Evolutionary conservation across 495 filamentous ascomycete species (phyloP).

Genomic region (Monascus purpureus): DNA sequence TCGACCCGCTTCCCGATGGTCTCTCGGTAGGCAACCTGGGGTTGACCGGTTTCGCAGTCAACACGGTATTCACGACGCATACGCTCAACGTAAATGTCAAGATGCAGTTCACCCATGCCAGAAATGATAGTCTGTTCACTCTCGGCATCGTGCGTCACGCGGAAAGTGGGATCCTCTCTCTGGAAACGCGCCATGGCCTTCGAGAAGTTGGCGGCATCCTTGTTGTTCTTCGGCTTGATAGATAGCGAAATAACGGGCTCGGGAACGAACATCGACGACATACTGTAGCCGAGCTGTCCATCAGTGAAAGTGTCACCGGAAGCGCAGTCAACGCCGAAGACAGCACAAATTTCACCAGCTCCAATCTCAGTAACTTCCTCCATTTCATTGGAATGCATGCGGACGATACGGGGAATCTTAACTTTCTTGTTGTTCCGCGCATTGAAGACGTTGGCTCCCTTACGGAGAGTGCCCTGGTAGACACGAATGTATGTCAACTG

Average conservation of each 20-base stretch:
- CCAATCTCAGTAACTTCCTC: constrained; percentile 87
- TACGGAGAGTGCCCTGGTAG: constrained; percentile 85
- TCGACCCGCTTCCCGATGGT: constrained; percentile 63
- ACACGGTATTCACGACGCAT: constrained; percentile 96
- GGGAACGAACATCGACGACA: constrained; percentile 98
- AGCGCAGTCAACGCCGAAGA: constrained; percentile 96
- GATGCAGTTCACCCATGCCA: constrained; percentile 95
- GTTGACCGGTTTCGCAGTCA: constrained; percentile 87
- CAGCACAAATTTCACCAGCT: constrained; percentile 94
- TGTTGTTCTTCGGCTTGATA: constrained; percentile 90
- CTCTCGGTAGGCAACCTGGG: constrained; percentile 95
- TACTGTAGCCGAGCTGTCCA: constrained; percentile 79
- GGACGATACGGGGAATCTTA: constrained; percentile 91
- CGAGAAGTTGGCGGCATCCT: constrained; percentile 86
- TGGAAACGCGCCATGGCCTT: constrained; percentile 99
- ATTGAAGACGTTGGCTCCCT: constrained; percentile 84
- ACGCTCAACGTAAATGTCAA: constrained; percentile 96
- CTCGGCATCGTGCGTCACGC: constrained; percentile 82
- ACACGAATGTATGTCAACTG: constrained; percentile 98
- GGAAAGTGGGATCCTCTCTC: constrained; percentile 96
- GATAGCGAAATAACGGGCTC: constrained; percentile 96
- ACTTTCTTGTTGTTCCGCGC: constrained; percentile 90
- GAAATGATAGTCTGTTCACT: constrained; percentile 92
- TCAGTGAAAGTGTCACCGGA: constrained; percentile 98
- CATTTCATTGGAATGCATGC: constrained; percentile 99